Conservation (phyloP, 2,329 filamentous ascomycete species). For the Pseudogymnoascus sp. region DNA sequence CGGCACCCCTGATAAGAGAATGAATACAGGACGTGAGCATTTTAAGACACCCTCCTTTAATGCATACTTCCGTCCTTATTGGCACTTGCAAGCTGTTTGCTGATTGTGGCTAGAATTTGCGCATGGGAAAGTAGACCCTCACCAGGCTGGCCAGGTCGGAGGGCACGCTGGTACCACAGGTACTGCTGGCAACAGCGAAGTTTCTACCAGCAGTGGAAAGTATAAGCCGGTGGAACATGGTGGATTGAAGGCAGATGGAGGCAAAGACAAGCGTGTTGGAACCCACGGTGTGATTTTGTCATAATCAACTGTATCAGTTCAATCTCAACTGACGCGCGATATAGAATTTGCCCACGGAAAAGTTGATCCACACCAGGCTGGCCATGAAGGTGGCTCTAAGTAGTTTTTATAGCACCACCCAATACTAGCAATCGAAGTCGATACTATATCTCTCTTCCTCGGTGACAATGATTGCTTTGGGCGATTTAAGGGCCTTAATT, state of each 20-base stretch:
- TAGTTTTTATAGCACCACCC: neutral
- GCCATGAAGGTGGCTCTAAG: slow-evolving; percentile 30
- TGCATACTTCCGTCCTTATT: neutral
- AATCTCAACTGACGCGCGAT: neutral
- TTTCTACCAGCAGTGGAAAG: neutral
- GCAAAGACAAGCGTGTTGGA: slow-evolving; percentile 30
- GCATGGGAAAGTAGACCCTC: slow-evolving; percentile 31
- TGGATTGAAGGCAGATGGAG: slow-evolving; percentile 31
- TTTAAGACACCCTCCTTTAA: neutral
- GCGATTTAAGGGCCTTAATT: neutral
- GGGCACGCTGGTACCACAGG: slow-evolving; percentile 20
- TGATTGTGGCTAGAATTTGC: slow-evolving; percentile 25
- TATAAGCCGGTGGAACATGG: slow-evolving; percentile 26
- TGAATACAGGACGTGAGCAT: slow-evolving; percentile 26
- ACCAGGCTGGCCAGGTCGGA: slow-evolving; percentile 31
- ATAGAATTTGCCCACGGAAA: slow-evolving; percentile 34
- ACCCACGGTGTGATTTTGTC: slow-evolving; percentile 22
- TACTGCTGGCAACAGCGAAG: slow-evolving; percentile 13
- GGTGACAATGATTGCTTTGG: neutral
- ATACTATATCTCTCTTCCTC: too few species aligned
- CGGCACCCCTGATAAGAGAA: slow-evolving; percentile 34
- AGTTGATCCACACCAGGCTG: slow-evolving; percentile 34
- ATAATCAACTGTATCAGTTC: neutral
- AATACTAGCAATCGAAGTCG: too few species aligned
- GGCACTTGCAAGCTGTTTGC: neutral